Evolutionary conservation across 139 green algal genomes (phyloP), one percentile per base, ranked within the genome.

Genomic region (Chlamydomonas sphaeroides): DNA sequence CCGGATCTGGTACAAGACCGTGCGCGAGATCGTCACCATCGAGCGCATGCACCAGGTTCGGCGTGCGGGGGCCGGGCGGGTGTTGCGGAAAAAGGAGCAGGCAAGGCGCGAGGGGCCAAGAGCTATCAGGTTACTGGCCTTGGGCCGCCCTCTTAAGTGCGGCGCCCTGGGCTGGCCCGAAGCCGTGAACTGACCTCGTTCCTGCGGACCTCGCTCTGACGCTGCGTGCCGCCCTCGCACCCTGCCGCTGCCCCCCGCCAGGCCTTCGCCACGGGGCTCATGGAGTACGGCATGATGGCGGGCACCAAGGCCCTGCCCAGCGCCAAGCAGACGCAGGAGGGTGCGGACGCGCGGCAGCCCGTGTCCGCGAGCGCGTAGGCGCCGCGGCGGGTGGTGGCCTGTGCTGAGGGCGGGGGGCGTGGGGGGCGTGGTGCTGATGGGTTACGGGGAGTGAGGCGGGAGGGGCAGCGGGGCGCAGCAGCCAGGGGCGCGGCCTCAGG

Each of bases 11-110:
- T 98, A 97, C 88, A 97, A 96, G 84, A 90, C 86, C 0, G 89
- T 92, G 33, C 88, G 96, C 6, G 96, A 99, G 80, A 98, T 98
- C 65, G 93, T 98, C 1, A 98, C 94, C 0, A 80, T 99, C 39
- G 95, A 98, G 84, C 92, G 96, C 80, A 98, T 99, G 96, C 96
- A 98, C 89, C 89, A 94, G 80, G 80, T 86, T n/a, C 4, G 76
- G 65, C 25, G 38, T 18, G 38, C 6, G 65, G 38, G 65, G 28
- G 35, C 25, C 56, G 38, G 48, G 2, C 36, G 20, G 20, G 15
- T 10, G 45, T 1, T 51, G 25, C 18, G 23, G 28, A 7, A 23
- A 14, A 21, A 6, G 21, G 30, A 61, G 51, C 4, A 17, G 15
- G 15, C 14, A 17, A 17, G 51, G 15, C 14, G 20, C 4, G 51